These are phyloP conservation scores for Microascus cirrosus DNA, from an alignment of 2,329 filamentous ascomycete genomes.

Conservation along the genomic window DNA sequence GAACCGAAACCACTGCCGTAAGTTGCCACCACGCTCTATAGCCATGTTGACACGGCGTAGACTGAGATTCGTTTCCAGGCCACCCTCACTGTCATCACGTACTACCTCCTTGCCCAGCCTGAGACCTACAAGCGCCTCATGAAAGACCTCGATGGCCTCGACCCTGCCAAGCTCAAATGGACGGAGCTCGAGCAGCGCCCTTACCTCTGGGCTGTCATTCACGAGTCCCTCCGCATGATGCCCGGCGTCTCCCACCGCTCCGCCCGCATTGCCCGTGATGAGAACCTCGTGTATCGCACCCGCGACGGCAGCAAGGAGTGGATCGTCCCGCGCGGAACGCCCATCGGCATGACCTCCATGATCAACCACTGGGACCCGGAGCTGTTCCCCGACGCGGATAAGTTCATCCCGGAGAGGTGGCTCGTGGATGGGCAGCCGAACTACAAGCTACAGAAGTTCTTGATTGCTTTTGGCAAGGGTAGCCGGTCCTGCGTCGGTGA, in stretches of 20 bases:
- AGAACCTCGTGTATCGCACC: slow-evolving; percentile 16
- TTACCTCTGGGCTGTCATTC: slow-evolving; percentile 17
- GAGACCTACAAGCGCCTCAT: slow-evolving; percentile 11
- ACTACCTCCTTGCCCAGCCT: slow-evolving; percentile 13
- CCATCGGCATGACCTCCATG: slow-evolving; percentile 19
- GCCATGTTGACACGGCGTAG: not conserved
- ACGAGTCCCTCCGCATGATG: slow-evolving; percentile 17
- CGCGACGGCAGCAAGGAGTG: slow-evolving; percentile 11
- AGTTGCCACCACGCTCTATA: slow-evolving; percentile 6
- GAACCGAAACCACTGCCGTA: slow-evolving; percentile 24
- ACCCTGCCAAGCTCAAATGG: slow-evolving; percentile 11
- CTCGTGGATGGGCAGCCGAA: slow-evolving; percentile 12
- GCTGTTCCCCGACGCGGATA: slow-evolving; percentile 18
- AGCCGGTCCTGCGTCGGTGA: slow-evolving; percentile 8
- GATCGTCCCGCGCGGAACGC: slow-evolving; percentile 17
- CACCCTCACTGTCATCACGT: slow-evolving; percentile 14
- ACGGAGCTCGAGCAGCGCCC: slow-evolving; percentile 15
- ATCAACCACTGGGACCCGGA: slow-evolving; percentile 18
- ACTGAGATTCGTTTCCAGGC: slow-evolving; percentile 8
- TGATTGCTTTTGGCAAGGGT: slow-evolving; percentile 8
- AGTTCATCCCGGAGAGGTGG: slow-evolving; percentile 12
- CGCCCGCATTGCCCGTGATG: slow-evolving; percentile 1
- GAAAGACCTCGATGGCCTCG: slow-evolving; percentile 10
- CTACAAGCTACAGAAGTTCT: slow-evolving; percentile 11
- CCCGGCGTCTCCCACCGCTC: slow-evolving; percentile 16